A percentile compares a stretch with the other conserved stretches of the same genome.
Conservation (phyloP, 805 yeast species). For the Kodamaea laetipori region DNA sequence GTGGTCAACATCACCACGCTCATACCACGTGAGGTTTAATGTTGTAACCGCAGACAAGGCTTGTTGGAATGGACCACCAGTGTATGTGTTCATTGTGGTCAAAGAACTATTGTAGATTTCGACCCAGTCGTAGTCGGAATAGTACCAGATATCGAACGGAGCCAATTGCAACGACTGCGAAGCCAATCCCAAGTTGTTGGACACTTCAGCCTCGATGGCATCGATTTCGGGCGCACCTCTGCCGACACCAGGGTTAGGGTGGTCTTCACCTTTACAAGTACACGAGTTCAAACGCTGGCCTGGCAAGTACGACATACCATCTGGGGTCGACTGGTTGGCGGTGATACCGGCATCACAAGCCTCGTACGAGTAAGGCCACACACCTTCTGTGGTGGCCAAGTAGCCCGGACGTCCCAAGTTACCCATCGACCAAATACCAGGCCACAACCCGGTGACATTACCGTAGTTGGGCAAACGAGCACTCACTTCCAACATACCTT, state of each 20-base stretch:
- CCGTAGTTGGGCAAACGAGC: conserved; percentile 82
- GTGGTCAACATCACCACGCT: conserved; percentile 53
- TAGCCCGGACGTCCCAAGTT: conserved; percentile 92
- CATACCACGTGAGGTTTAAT: conserved; percentile 81
- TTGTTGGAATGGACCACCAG: conserved; percentile 94
- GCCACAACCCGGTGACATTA: conserved; percentile 84
- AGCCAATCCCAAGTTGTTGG: conserved; percentile 65
- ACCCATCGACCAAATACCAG: conserved; percentile 95
- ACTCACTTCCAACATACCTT: conserved; percentile 76
- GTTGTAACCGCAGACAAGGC: conserved; percentile 85
- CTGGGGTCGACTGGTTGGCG: conserved; percentile 86
- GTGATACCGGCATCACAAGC: conserved; percentile 93
- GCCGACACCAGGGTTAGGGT: conserved; percentile 85
- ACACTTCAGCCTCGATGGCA: conserved; percentile 81
- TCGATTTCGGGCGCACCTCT: conserved; percentile 97
- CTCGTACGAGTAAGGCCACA: conserved; percentile 92
- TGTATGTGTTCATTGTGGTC: conserved; percentile 81
- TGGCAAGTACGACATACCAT: conserved; percentile 83
- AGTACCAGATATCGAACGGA: conserved; percentile 92
- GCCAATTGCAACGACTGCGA: conserved; percentile 94
- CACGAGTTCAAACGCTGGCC: conserved; percentile 81
- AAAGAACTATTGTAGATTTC: conserved; percentile 68
- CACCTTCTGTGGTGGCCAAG: conserved; percentile 83
- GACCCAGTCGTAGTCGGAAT: conserved; percentile 81
- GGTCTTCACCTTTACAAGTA: conserved; percentile 80